Conservation (phyloP, 2,329 filamentous ascomycete species). For the Podosphaera xanthii region DNA sequence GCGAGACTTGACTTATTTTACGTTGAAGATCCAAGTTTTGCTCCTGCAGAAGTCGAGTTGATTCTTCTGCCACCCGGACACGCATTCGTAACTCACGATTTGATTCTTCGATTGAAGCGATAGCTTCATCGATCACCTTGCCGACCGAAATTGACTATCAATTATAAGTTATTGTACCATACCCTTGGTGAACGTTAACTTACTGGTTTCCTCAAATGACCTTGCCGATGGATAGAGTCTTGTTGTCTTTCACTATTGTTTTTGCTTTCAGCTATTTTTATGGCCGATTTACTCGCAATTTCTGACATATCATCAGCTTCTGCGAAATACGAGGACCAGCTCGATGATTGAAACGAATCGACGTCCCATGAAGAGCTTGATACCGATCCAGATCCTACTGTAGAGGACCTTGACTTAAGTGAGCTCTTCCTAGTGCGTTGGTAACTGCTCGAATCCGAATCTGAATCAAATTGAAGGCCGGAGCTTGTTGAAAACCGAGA, state of each 20-base stretch:
- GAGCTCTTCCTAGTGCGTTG: not conserved
- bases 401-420: not conserved
- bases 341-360: not conserved
- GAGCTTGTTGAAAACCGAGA: not conserved
- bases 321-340: slow-evolving; percentile 6
- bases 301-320: slow-evolving; percentile 13
- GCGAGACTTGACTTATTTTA: not conserved
- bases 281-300: not conserved
- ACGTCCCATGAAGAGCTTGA: not conserved
- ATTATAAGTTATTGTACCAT: not conserved
- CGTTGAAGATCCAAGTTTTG: slow-evolving; percentile 5
- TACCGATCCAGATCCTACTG: not conserved
- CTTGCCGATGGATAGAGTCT: not conserved
- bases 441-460: not conserved
- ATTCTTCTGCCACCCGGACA: slow-evolving; percentile 10
- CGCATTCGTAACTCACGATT: slow-evolving; percentile 9
- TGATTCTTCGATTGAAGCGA: slow-evolving; percentile 11
- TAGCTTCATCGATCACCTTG: slow-evolving; percentile 10
- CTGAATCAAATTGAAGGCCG: not conserved
- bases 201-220: not conserved
- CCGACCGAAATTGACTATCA: slow-evolving; percentile 8
- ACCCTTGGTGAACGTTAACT: not conserved
- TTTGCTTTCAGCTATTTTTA: slow-evolving; percentile 4
- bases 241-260: slow-evolving; percentile 3
- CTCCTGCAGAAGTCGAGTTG: slow-evolving; percentile 8